These are phyloP conservation scores for Colletotrichum limetticola DNA, from an alignment of 2,329 filamentous ascomycete species.

Conservation along the genomic window DNA sequence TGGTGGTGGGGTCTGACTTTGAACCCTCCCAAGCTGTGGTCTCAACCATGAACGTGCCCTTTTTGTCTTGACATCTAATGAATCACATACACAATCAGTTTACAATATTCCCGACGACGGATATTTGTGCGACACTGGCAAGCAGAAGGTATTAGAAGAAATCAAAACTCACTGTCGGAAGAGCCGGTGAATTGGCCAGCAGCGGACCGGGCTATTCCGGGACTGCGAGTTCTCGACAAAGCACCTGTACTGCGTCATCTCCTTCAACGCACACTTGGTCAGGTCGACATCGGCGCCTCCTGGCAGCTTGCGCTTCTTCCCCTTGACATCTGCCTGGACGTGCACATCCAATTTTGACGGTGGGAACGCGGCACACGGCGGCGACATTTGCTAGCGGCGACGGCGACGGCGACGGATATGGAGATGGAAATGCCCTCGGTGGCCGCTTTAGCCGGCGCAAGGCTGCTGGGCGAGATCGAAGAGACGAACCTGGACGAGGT, in stretches of 20 bases:
- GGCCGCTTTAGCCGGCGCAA: constrained; percentile 57
- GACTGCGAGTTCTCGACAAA: constrained; percentile 59
- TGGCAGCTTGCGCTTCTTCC: constrained; percentile 63
- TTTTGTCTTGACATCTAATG: constrained; percentile 66
- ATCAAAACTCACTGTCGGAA: constrained; percentile 66
- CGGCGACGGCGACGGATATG: background rate
- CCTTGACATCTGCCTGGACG: constrained; percentile 59
- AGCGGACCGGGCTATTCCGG: constrained; percentile 60
- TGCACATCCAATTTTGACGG: constrained; percentile 60
- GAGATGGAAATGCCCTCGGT: constrained; percentile 45
- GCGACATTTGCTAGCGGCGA: constrained; percentile 59
- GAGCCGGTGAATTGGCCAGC: constrained; percentile 67
- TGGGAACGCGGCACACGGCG: constrained; percentile 66
- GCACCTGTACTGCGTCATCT: constrained; percentile 71
- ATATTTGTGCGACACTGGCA: background rate
- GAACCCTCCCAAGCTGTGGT: constrained; percentile 70
- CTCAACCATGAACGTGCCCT: constrained; percentile 69
- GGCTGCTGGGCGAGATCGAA: constrained; percentile 65
- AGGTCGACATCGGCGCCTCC: constrained; percentile 58
- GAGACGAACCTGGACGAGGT: constrained; percentile 71
- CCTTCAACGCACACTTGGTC: constrained; percentile 64
- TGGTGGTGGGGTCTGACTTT: background rate
- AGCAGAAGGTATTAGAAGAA: background rate
- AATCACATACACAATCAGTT: background rate
- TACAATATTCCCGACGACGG: background rate